phyloP scores from a whole-genome alignment of 176 grass and related monocot genomes.

The Canna indica region DNA sequence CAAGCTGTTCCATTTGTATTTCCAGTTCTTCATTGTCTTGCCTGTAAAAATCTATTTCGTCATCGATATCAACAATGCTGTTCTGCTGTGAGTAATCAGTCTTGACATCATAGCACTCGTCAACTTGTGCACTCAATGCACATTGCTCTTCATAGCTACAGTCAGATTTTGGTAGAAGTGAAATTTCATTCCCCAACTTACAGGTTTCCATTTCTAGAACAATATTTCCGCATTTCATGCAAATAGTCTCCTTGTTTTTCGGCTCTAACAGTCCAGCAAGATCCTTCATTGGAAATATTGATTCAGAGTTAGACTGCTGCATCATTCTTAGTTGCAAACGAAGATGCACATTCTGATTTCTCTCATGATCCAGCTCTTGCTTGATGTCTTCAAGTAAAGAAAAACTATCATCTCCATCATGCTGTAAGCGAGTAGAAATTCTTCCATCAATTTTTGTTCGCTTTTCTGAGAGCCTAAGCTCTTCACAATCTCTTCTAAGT shows the following conservation, averaged over 20 bases:
- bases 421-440: constrained; percentile 17
- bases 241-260: constrained; percentile 60
- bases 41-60: constrained; percentile 79
- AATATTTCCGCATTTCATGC: background rate
- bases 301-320: constrained; percentile 81
- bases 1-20: constrained; percentile 99
- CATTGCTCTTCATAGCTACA: constrained; percentile 43
- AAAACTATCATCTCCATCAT: constrained; percentile 38
- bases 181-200: constrained; percentile 35
- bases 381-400: constrained; percentile 65
- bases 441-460: constrained; percentile 35
- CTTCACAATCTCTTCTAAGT: constrained; percentile 74
- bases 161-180: constrained; percentile 36
- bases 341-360: constrained; percentile 60
- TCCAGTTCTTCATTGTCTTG: constrained; percentile 85
- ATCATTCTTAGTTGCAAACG: constrained; percentile 71
- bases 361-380: constrained; percentile 67
- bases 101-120: constrained; percentile 30
- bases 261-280: constrained; percentile 75
- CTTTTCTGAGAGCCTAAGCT: constrained; percentile 25
- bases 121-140: constrained; percentile 49
- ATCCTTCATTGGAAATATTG: constrained; percentile 73
- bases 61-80: constrained; percentile 58
- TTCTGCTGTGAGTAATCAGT: constrained; percentile 29
- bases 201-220: background rate